Conservation (phyloP, 306 rosid genomes). For the Sechiopsis laciniata region DNA sequence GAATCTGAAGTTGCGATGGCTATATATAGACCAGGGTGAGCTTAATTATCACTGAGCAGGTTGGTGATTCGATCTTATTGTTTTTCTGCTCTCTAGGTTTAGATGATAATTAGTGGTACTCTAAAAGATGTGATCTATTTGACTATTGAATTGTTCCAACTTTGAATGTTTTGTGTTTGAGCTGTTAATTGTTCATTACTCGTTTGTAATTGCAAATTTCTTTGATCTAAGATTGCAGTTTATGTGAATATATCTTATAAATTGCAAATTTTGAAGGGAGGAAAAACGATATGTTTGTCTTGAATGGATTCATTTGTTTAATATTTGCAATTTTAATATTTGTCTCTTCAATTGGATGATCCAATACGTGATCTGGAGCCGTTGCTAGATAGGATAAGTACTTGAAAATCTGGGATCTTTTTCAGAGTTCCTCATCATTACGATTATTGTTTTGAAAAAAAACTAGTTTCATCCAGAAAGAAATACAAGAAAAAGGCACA, state of each 20-base stretch:
- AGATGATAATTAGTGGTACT: neutral
- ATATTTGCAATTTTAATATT: neutral
- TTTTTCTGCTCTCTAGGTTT: too few species aligned
- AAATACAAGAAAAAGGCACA: neutral
- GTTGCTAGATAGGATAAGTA: neutral
- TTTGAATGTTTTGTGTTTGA: constrained; percentile 5
- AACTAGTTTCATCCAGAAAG: neutral
- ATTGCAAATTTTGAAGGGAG: neutral
- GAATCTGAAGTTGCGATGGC: constrained; percentile 22
- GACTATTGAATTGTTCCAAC: too few species aligned
- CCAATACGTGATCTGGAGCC: neutral
- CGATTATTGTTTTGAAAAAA: neutral
- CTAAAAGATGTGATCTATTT: too few species aligned
- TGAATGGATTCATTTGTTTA: constrained; percentile 1
- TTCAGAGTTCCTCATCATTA: neutral
- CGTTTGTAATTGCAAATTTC: too few species aligned
- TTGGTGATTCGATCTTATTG: constrained; percentile 29
- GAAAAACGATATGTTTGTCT: neutral
- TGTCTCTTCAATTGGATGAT: neutral
- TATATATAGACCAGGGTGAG: constrained; percentile 78
- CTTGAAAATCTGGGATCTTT: neutral
- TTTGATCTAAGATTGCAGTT: too few species aligned
- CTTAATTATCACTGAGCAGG: constrained; percentile 84
- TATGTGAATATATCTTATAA: too few species aligned
- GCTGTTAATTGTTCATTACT: too few species aligned